A percentile compares a stretch with the other conserved stretches of the same genome.
These are phyloP conservation scores for Withania somnifera DNA, from an alignment of 305 asterid species.

Conservation along the genomic window DNA sequence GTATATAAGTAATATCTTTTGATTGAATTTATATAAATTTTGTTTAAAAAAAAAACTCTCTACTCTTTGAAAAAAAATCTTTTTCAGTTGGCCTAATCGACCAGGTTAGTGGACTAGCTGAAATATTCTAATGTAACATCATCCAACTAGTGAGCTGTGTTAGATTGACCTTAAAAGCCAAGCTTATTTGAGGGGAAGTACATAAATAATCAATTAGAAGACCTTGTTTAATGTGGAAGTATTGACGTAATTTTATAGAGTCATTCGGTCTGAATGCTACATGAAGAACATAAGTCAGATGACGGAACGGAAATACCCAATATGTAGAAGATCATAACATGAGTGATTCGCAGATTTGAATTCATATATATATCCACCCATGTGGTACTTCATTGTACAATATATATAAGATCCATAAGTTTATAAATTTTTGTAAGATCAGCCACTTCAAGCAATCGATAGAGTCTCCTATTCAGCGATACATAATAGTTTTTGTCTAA, in stretches of 20 bases:
- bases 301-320: too few species aligned
- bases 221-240: background rate
- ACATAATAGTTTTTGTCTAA: background rate
- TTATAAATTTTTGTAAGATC: background rate
- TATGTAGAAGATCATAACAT: too few species aligned
- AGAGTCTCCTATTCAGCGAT: background rate
- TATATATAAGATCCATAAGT: too few species aligned
- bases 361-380: too few species aligned
- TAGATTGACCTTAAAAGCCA: background rate
- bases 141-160: background rate
- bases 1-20: background rate
- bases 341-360: too few species aligned
- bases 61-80: background rate
- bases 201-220: background rate
- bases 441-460: background rate
- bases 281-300: too few species aligned
- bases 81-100: background rate
- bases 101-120: background rate
- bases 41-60: background rate
- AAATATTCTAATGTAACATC: background rate
- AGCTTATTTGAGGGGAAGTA: background rate
- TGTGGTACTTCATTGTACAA: too few species aligned
- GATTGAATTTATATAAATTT: background rate
- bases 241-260: too few species aligned
- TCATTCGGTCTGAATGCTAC: too few species aligned